Conservation (phyloP, 208 protist species). For the Trypanosomatidae sp. region DNA sequence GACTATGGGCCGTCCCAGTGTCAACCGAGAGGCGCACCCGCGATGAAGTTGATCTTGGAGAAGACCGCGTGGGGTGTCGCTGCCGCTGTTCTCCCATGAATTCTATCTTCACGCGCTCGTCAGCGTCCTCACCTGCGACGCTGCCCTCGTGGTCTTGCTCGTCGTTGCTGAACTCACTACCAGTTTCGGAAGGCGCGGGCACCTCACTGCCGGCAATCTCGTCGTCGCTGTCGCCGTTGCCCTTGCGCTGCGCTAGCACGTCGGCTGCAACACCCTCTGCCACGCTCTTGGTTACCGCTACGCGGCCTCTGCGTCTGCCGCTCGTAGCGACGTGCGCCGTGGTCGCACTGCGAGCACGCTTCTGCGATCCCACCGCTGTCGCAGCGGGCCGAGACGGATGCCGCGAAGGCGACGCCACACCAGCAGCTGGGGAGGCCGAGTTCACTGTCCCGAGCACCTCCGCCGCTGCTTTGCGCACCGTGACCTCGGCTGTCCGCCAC, state of each 20-base stretch:
- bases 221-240: slow-evolving; percentile 1
- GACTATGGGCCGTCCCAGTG: background rate
- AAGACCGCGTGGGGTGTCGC: background rate
- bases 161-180: background rate
- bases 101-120: background rate
- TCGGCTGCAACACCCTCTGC: background rate
- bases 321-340: background rate
- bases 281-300: slow-evolving; percentile 1
- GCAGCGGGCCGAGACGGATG: background rate
- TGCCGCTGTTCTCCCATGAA: background rate
- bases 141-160: slow-evolving; percentile 1
- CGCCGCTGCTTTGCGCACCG: slow-evolving; percentile 11
- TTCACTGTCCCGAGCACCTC: slow-evolving; percentile 6
- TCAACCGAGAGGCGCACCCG: background rate
- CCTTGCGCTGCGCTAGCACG: background rate
- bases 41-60: background rate
- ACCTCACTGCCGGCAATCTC: background rate
- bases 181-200: background rate
- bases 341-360: background rate
- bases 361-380: background rate
- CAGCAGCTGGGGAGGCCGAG: background rate
- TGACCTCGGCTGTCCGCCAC: slow-evolving; percentile 14
- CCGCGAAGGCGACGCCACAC: background rate
- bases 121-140: slow-evolving; percentile 1
- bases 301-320: background rate